A percentile compares a stretch with the other conserved stretches of the same genome.
Evolutionary conservation across 2,329 filamentous ascomycete species (phyloP).

Genomic region (Drechslerella stenobrocha): DNA sequence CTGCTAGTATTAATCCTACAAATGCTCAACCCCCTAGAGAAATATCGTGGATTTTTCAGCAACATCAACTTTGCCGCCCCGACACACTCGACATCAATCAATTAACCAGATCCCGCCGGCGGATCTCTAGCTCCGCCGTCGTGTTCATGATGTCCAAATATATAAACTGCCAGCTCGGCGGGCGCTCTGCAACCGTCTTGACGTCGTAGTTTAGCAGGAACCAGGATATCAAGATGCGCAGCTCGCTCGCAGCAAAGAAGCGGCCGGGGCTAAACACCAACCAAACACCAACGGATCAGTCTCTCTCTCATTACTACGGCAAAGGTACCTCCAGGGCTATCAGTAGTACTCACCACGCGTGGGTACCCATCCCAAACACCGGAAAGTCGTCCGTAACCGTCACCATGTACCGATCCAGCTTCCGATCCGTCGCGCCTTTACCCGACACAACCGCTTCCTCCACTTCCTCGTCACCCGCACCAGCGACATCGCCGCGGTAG

Average conservation of each 20-base stretch:
- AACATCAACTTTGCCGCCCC: no score
- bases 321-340: neutral
- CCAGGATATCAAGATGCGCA: conserved; percentile 37
- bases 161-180: conserved; percentile 17
- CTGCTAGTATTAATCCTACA: no score
- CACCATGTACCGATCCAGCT: conserved; percentile 45
- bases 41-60: no score
- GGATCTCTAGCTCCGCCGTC: conserved; percentile 33
- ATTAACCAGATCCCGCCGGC: conserved; percentile 5
- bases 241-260: conserved; percentile 38
- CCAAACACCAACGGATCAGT: conserved; percentile 9
- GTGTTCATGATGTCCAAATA: conserved; percentile 41
- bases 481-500: conserved; percentile 25
- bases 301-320: neutral
- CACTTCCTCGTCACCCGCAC: neutral
- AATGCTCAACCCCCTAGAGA: no score
- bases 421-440: conserved; percentile 29
- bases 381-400: conserved; percentile 43
- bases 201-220: conserved; percentile 40
- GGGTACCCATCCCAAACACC: conserved; percentile 30
- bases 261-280: conserved; percentile 29
- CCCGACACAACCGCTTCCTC: conserved; percentile 23
- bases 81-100: no score
- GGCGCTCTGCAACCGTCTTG: conserved; percentile 25
- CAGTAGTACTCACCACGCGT: conserved; percentile 39